Conservation (phyloP, 2,329 filamentous ascomycete species). For the Ustulina deusta region DNA sequence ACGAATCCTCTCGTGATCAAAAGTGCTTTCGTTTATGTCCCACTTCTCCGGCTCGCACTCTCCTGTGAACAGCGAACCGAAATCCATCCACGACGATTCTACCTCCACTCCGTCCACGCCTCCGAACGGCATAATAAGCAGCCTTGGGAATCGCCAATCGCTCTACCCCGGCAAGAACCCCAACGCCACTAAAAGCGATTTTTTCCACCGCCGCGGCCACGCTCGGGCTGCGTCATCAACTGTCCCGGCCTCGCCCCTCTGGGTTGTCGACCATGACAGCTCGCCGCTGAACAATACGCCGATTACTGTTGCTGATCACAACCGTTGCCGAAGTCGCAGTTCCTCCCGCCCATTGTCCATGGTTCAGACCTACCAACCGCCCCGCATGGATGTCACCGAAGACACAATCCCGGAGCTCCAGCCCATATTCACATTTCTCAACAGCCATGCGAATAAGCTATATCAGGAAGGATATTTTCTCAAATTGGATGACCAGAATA, state of each 20-base stretch:
- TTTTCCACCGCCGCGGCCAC: conserved; percentile 44
- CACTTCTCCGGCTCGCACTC: conserved; percentile 71
- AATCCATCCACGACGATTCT: conserved; percentile 47
- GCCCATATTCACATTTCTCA: conserved; percentile 93
- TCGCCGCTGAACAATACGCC: conserved; percentile 58
- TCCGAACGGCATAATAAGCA: conserved; percentile 39
- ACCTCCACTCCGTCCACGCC: conserved; percentile 43
- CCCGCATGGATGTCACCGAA: conserved; percentile 83
- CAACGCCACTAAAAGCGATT: conserved; percentile 39
- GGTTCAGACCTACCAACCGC: conserved; percentile 86
- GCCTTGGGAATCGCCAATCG: conserved; percentile 31
- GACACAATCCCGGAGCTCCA: conserved; percentile 93
- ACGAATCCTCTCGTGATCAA: conserved; percentile 46
- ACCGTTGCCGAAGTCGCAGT: conserved; percentile 57
- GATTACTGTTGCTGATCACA: conserved; percentile 48
- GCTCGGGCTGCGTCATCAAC: conserved; percentile 46
- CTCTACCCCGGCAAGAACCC: conserved; percentile 36
- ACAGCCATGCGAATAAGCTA: conserved; percentile 94
- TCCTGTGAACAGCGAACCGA: conserved; percentile 54
- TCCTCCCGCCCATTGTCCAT: conserved; percentile 83
- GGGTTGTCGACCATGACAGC: conserved; percentile 52
- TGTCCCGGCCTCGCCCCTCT: conserved; percentile 44
- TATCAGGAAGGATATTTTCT: conserved; percentile 99
- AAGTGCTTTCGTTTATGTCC: conserved; percentile 91
- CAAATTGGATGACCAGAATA: conserved; percentile 95